Conservation (phyloP, 305 asterid genomes). For the Solanum aculeatissimum region DNA sequence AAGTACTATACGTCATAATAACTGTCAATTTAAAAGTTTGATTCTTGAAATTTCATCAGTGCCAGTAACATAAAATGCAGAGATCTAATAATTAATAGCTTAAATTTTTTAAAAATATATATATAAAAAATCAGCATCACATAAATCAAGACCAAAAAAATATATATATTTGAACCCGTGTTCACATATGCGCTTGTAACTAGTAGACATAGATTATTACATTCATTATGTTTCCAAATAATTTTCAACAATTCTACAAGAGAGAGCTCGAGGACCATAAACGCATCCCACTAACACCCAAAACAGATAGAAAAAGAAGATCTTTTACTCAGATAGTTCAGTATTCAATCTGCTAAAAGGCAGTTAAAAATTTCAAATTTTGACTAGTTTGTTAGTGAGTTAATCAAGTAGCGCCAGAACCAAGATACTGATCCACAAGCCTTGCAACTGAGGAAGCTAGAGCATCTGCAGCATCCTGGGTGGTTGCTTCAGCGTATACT, state of each 20-base stretch:
- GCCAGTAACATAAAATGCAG: too few relatives aligned
- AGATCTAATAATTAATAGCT: too few relatives aligned
- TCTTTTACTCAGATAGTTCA: neutral
- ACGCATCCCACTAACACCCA: neutral
- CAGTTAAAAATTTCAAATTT: neutral
- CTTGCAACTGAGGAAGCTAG: constrained; percentile 57
- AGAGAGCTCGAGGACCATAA: neutral
- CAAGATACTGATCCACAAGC: constrained; percentile 58
- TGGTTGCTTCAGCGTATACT: constrained; percentile 81
- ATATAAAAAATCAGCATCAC: too few relatives aligned
- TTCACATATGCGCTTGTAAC: too few relatives aligned
- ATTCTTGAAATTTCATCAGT: too few relatives aligned
- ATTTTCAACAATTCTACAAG: neutral
- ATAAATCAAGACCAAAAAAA: too few relatives aligned
- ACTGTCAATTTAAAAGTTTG: too few relatives aligned
- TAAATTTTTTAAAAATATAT: too few relatives aligned
- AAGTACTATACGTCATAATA: too few relatives aligned
- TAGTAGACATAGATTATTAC: neutral
- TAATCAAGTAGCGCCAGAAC: constrained; percentile 12
- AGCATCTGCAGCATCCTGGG: constrained; percentile 61
- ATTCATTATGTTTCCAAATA: neutral
- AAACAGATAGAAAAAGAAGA: neutral
- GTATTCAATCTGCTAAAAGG: neutral
- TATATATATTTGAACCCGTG: too few relatives aligned
- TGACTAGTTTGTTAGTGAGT: neutral